A percentile compares a stretch with the other conserved stretches of the same genome.
These are phyloP conservation scores for Phytophthora melonis DNA, from an alignment of 352 stramenopile species.

Conservation along the genomic window DNA sequence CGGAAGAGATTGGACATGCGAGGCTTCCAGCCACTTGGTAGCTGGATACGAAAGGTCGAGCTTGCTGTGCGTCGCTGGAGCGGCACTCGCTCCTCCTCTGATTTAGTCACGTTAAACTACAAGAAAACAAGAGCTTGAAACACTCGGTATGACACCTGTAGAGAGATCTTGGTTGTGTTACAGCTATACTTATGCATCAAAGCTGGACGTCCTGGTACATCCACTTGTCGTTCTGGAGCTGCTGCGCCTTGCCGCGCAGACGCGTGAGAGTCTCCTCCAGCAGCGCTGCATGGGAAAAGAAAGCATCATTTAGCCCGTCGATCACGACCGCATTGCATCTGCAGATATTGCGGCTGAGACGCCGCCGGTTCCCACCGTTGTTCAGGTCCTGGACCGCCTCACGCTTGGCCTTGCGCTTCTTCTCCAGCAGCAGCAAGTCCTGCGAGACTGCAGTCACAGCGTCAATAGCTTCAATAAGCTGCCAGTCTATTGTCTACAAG, in stretches of 20 bases:
- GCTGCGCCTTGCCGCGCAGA: constrained; percentile 59
- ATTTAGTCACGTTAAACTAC: constrained; percentile 49
- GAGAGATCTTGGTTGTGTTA: not conserved
- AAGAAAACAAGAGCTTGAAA: constrained; percentile 32
- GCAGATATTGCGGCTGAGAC: not conserved
- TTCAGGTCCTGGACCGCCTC: constrained; percentile 56
- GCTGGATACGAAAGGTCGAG: constrained; percentile 32
- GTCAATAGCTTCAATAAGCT: too few relatives aligned
- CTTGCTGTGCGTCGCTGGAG: constrained; percentile 4
- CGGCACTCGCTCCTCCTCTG: constrained; percentile 1
- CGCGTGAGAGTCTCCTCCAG: constrained; percentile 64
- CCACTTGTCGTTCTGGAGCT: constrained; percentile 79
- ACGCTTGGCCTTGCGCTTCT: constrained; percentile 61
- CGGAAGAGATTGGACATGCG: not conserved
- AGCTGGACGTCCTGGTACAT: constrained; percentile 77
- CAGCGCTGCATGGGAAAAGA: constrained; percentile 39
- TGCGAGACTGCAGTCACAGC: constrained; percentile 30
- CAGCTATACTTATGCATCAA: constrained; percentile 24
- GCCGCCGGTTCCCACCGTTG: constrained; percentile 34
- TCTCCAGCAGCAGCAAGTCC: constrained; percentile 62
- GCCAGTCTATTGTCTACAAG: not conserved
- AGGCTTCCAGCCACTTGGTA: constrained; percentile 39
- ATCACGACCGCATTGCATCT: constrained; percentile 1
- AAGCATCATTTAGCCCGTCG: not conserved
- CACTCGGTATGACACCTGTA: constrained; percentile 1